Percentiles rank a stretch among this genome's conserved stretches.
Evolutionary conservation across 805 yeast species (phyloP).

Genomic region (Ogataea paradorogensis): DNA sequence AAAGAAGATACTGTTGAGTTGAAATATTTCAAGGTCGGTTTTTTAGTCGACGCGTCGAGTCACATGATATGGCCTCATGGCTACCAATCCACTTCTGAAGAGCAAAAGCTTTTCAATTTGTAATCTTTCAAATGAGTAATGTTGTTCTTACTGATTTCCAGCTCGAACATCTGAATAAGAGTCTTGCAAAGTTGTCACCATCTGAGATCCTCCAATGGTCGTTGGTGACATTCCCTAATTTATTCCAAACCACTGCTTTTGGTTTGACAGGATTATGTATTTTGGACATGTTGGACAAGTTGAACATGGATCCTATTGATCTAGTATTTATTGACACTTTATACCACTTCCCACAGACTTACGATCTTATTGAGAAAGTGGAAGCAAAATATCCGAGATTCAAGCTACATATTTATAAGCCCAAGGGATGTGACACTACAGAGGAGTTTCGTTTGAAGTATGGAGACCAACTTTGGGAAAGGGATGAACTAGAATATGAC

Average conservation of each 20-base stretch:
- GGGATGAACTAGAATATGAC: slow-evolving; percentile 77
- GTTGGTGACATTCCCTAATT: slow-evolving; percentile 70
- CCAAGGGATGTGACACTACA: slow-evolving; percentile 54
- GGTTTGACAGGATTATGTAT: slow-evolving; percentile 91
- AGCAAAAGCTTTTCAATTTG: not conserved
- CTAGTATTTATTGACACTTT: slow-evolving; percentile 86
- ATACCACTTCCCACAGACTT: slow-evolving; percentile 93
- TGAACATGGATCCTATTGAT: slow-evolving; percentile 50
- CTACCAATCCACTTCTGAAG: slow-evolving; percentile 1
- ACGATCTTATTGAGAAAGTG: slow-evolving; percentile 63
- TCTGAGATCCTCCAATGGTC: slow-evolving; percentile 82
- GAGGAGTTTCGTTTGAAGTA: slow-evolving; percentile 60
- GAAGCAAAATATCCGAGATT: slow-evolving; percentile 52
- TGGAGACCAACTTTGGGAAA: slow-evolving; percentile 83
- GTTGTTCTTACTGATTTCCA: slow-evolving; percentile 36
- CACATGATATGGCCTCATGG: slow-evolving; percentile 8
- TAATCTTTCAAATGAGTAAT: slow-evolving; percentile 6
- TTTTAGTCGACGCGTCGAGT: slow-evolving; percentile 9
- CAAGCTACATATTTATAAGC: slow-evolving; percentile 63
- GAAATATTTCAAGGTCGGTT: too few relatives aligned
- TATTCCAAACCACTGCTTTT: slow-evolving; percentile 92
- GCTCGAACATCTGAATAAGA: slow-evolving; percentile 61
- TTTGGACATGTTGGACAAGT: slow-evolving; percentile 70
- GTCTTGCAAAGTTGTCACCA: slow-evolving; percentile 56
- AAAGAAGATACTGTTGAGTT: not conserved